Evolutionary conservation across 148 eudicot species (phyloP).

Genomic region (Rhododendron vialii): DNA sequence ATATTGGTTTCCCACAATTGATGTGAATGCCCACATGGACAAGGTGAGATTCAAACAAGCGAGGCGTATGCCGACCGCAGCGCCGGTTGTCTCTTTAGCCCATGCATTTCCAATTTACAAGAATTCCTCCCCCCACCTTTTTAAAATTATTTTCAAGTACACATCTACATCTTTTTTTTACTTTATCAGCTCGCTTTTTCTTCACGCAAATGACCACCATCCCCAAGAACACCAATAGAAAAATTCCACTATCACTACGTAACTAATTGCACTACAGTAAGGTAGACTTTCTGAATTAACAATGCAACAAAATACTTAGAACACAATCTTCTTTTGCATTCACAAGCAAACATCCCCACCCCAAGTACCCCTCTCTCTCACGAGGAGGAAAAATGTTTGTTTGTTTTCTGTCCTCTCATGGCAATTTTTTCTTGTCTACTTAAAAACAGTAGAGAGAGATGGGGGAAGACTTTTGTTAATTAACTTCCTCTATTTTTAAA

Average conservation of each 20-base stretch:
- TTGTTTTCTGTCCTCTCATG: not conserved
- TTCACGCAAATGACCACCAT: slow-evolving; percentile 9
- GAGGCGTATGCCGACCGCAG: slow-evolving; percentile 42
- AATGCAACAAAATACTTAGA: not conserved
- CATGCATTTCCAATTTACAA: slow-evolving; percentile 37
- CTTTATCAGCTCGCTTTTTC: slow-evolving; percentile 13
- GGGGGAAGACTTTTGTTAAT: not conserved
- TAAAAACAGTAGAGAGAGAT: not conserved
- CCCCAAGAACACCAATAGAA: not conserved
- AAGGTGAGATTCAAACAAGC: slow-evolving; percentile 23
- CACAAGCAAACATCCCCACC: slow-evolving; percentile 43
- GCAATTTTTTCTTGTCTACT: not conserved
- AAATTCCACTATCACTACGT: not conserved
- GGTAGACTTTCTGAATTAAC: too few species aligned
- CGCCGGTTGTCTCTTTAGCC: slow-evolving; percentile 34
- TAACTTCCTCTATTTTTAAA: too few species aligned
- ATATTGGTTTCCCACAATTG: not conserved
- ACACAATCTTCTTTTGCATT: slow-evolving; percentile 19
- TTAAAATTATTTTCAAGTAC: not conserved
- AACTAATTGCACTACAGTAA: not conserved
- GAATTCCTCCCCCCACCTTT: not conserved
- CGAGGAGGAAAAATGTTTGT: not conserved
- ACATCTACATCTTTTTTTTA: not conserved
- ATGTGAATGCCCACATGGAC: not conserved
- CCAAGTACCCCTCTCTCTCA: not conserved